Base-by-base conservation (phyloP, 2,329 filamentous ascomycete species). In the Colletotrichum chlorophyti region DNA sequence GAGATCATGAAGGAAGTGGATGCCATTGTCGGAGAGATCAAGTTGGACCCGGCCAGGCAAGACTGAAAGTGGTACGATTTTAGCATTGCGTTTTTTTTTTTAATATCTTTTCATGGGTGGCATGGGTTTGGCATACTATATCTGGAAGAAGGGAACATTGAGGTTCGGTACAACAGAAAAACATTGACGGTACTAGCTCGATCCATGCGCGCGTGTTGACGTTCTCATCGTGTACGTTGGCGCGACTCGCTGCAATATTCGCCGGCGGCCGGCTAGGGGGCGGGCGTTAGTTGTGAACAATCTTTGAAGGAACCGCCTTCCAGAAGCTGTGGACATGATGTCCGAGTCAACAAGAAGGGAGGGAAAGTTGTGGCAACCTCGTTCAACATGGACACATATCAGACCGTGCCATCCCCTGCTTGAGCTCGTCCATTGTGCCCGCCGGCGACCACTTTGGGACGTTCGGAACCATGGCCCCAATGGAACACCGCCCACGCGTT, bases 1-100 rank as follows among this genome's bases (percentile, higher is more conserved):
- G 77, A 81, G 63, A 66, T 83, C 21, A 70, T 84, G 71, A 75
- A 68, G 8, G 77, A 82, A 69, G 83, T 84, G 64, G 80, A 83
- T 65, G 72, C 68, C 45, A 72, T 83, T 41, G 50, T 63, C 15
- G 61, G 61, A 21, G 50, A 58, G 34, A 24, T 63, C 37, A 49
- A 62, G 31, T 32, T 63, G n/a, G 61, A 63, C 53, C 61, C 61
- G 21, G 61, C 61, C 17, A 61, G 61, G 46, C 61, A 63, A 45
- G 61, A 63, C n/a, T n/a, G n/a, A n/a, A n/a, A n/a, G n/a, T n/a
- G n/a, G n/a, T n/a, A n/a, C n/a, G n/a, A n/a, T 48, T 63, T 50
- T 41, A 52, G 27, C 35, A 41, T 60, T 51, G 38, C 51, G 35
- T 50, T 43, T 29, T 50, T 32, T 31, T 29, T 23, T 21, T n/a